Conservation (phyloP, 768 basidiomycete genomes). For the Panellus pusillus region DNA sequence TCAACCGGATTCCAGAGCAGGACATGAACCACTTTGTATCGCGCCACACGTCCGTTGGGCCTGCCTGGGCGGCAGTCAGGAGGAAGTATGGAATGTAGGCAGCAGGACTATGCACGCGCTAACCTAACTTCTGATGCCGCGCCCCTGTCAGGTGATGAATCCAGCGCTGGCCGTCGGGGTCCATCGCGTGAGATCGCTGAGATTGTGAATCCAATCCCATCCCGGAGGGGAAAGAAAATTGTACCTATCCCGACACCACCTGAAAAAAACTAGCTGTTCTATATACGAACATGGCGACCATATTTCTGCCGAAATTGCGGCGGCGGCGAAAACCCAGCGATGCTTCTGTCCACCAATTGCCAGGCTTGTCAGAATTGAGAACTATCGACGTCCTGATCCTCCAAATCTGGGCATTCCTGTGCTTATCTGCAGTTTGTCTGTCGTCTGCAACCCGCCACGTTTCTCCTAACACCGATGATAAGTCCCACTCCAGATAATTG, state of each 20-base stretch:
- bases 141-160: constrained; percentile 16
- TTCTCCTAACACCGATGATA: neutral
- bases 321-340: neutral
- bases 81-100: constrained; percentile 65
- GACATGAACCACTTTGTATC: constrained; percentile 80
- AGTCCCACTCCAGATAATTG: neutral
- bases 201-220: neutral
- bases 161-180: constrained; percentile 10
- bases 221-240: constrained; percentile 1
- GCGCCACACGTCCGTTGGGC: constrained; percentile 56
- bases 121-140: constrained; percentile 1
- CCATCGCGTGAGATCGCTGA: neutral
- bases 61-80: constrained; percentile 75
- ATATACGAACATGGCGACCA: neutral
- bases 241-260: constrained; percentile 5
- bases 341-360: neutral
- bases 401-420: no score
- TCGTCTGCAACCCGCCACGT: neutral
- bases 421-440: no score
- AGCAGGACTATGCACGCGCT: neutral
- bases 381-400: neutral
- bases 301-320: constrained; percentile 6
- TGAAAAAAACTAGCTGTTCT: constrained; percentile 3
- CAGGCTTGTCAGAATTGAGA: neutral
- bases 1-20: constrained; percentile 82